Evolutionary conservation across 2,329 filamentous ascomycete species (phyloP).

Genomic region (Exserohilum turcica): DNA sequence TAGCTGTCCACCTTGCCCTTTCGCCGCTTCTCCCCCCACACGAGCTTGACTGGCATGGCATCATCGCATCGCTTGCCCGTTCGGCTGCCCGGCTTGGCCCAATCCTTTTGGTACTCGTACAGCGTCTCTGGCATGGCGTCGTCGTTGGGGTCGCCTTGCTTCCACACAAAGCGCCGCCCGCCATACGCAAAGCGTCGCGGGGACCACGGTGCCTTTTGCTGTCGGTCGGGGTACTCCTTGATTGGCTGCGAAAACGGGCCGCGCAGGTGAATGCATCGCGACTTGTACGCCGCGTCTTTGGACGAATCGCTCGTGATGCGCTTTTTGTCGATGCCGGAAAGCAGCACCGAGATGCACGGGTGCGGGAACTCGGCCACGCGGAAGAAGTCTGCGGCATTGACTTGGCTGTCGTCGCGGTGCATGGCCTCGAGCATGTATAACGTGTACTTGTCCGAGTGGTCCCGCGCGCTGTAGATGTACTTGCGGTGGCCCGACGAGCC

Average conservation of each 20-base stretch:
- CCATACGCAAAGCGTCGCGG: conserved; percentile 46
- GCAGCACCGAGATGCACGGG: conserved; percentile 40
- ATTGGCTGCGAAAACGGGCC: conserved; percentile 43
- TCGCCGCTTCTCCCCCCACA: conserved; percentile 46
- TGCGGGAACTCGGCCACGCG: conserved; percentile 43
- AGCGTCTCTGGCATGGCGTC: conserved; percentile 50
- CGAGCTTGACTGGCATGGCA: conserved; percentile 34
- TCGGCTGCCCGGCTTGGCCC: conserved; percentile 43
- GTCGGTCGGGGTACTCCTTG: conserved; percentile 45
- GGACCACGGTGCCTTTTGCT: conserved; percentile 47
- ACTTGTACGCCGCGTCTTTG: conserved; percentile 43
- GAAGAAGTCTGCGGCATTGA: conserved; percentile 44
- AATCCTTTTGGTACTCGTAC: conserved; percentile 44
- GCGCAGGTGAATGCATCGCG: conserved; percentile 41
- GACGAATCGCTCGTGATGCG: conserved; percentile 27
- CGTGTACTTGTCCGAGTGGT: conserved; percentile 44
- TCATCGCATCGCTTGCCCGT: conserved; percentile 45
- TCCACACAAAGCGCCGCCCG: conserved; percentile 51
- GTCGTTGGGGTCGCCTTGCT: conserved; percentile 52
- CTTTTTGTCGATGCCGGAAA: conserved; percentile 45
- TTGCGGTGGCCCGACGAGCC: conserved; percentile 41
- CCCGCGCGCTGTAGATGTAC: conserved; percentile 46
- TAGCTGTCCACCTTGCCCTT: conserved; percentile 47
- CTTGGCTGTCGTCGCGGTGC: conserved; percentile 41
- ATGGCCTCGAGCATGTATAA: conserved; percentile 45